Evolutionary conservation across 805 yeast genomes (phyloP).

Genomic region (Ogataea degrootiae): DNA sequence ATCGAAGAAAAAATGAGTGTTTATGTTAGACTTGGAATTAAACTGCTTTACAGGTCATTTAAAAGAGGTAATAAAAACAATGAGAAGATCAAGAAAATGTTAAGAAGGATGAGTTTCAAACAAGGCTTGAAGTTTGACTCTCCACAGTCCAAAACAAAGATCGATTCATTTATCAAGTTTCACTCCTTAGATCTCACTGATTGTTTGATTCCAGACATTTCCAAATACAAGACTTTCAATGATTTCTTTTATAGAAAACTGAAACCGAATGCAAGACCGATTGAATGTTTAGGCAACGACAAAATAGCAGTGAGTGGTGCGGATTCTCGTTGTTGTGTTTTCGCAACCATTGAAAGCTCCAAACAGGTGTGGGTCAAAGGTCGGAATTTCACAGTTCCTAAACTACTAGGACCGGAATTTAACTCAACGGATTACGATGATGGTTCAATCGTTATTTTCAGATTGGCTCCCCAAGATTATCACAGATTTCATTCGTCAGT

Average conservation of each 20-base stretch:
- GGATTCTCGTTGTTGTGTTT: slow-evolving; percentile 79
- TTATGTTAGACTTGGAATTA: slow-evolving; percentile 81
- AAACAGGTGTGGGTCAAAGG: slow-evolving; percentile 89
- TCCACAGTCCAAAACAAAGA: slow-evolving; percentile 60
- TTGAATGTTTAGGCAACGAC: slow-evolving; percentile 52
- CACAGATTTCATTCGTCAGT: slow-evolving; percentile 92
- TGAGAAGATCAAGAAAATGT: slow-evolving; percentile 52
- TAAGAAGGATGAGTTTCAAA: slow-evolving; percentile 63
- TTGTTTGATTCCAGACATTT: slow-evolving; percentile 46
- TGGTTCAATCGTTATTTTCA: slow-evolving; percentile 71
- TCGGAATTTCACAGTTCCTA: slow-evolving; percentile 59
- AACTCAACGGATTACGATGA: slow-evolving; percentile 41
- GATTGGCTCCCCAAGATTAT: slow-evolving; percentile 96
- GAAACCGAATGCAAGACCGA: slow-evolving; percentile 63
- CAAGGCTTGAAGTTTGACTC: slow-evolving; percentile 84
- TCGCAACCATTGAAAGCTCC: slow-evolving; percentile 53
- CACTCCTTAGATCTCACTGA: slow-evolving; percentile 76
- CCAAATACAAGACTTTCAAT: slow-evolving; percentile 65
- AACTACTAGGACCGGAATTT: slow-evolving; percentile 33
- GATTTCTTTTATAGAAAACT: slow-evolving; percentile 83
- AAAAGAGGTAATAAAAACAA: slow-evolving; percentile 33
- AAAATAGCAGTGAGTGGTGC: slow-evolving; percentile 71
- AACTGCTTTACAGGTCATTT: slow-evolving; percentile 75
- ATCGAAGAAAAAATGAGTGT: slow-evolving; percentile 90
- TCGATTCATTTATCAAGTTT: slow-evolving; percentile 73